phyloP scores from a whole-genome alignment of 495 filamentous ascomycete species.

The Penicillium canescens region DNA sequence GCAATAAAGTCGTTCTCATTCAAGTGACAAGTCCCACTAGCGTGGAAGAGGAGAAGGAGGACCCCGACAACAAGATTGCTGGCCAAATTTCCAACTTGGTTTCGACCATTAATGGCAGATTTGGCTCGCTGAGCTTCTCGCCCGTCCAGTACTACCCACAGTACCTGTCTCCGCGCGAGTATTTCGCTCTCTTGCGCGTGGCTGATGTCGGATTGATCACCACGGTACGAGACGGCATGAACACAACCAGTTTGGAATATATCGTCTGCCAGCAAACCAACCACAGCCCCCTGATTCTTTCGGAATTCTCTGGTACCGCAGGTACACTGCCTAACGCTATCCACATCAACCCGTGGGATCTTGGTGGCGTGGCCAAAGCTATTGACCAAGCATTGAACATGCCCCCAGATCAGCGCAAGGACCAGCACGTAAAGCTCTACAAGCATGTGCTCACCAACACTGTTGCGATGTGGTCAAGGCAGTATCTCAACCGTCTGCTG shows the following conservation, averaged over 20 bases:
- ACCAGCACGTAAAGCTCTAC: conserved; percentile 60
- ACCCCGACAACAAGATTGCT: conserved; percentile 67
- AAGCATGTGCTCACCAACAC: conserved; percentile 80
- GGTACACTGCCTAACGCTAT: conserved; percentile 81
- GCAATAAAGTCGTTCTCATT: conserved; percentile 88
- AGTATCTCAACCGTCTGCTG: conserved; percentile 72
- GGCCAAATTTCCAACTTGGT: conserved; percentile 86
- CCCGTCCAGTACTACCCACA: conserved; percentile 93
- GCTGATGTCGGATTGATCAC: conserved; percentile 91
- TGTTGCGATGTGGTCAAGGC: conserved; percentile 77
- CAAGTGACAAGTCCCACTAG: conserved; percentile 89
- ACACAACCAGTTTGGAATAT: conserved; percentile 92
- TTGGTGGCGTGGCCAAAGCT: conserved; percentile 73
- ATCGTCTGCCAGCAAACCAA: conserved; percentile 85
- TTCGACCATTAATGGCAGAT: conserved; percentile 84
- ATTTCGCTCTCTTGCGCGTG: conserved; percentile 83
- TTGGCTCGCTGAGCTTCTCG: conserved; percentile 79
- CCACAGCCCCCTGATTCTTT: conserved; percentile 84
- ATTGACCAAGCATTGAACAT: conserved; percentile 80
- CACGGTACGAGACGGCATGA: conserved; percentile 93
- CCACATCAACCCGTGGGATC: conserved; percentile 93
- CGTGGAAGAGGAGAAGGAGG: conserved; percentile 71
- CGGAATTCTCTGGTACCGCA: conserved; percentile 93
- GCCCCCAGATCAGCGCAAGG: conserved; percentile 58
- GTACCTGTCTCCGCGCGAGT: conserved; percentile 82